Conservation (phyloP, 495 filamentous ascomycete genomes). For the Neurospora sp. region DNA sequence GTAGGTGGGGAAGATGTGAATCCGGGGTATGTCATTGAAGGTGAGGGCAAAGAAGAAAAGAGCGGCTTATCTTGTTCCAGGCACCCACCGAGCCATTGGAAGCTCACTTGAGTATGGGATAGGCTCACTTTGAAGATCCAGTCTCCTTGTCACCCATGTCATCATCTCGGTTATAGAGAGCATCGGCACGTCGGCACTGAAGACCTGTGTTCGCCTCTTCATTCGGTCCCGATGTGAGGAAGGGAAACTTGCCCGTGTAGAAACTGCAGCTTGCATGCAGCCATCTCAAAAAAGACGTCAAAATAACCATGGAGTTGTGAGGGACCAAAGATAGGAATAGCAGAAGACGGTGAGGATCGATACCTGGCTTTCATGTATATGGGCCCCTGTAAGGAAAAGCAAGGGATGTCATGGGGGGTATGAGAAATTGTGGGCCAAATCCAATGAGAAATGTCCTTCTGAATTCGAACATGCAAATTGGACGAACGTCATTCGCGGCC, state of each 20-base stretch:
- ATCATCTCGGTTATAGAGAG: not conserved
- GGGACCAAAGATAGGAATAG: not conserved
- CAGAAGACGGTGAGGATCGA: not conserved
- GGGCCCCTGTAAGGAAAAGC: not conserved
- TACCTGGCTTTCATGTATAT: not conserved
- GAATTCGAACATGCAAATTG: not conserved
- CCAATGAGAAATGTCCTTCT: not conserved
- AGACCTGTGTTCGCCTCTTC: not conserved
- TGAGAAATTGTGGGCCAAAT: not conserved
- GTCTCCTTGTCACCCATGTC: not conserved
- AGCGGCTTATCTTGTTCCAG: not conserved
- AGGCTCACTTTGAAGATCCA: not conserved
- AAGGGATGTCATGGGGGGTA: not conserved
- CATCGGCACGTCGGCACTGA: not conserved
- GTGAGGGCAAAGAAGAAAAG: not conserved
- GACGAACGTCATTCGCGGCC: not conserved
- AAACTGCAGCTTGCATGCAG: constrained; percentile 2
- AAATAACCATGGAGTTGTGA: not conserved
- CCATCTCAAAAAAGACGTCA: not conserved
- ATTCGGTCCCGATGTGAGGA: not conserved
- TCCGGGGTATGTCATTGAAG: not conserved
- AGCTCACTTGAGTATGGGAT: not conserved
- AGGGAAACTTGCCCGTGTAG: not conserved
- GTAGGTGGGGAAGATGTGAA: not conserved
- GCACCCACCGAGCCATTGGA: not conserved